Percentiles rank a stretch among this genome's conserved stretches.
Evolutionary conservation across 1,284 basidiomycete genomes (phyloP).

Genomic region (Ustilago hordei): DNA sequence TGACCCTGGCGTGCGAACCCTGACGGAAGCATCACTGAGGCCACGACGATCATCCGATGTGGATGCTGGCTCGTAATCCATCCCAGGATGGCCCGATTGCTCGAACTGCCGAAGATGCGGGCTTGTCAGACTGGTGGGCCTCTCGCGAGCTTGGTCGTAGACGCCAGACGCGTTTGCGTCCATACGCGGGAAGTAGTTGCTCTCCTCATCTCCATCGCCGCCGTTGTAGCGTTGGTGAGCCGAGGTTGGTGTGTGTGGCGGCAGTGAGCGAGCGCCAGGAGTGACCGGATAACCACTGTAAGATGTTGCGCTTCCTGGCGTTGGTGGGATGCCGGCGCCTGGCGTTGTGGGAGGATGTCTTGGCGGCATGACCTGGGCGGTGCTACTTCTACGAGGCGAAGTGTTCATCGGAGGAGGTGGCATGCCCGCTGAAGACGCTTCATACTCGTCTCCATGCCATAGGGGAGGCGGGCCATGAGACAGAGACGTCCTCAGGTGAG

Average conservation of each 20-base stretch:
- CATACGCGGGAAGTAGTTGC: slow-evolving; percentile 43
- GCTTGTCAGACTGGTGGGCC: slow-evolving; percentile 28
- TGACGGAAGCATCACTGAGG: slow-evolving; percentile 3
- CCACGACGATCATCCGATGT: neutral
- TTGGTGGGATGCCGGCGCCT: slow-evolving; percentile 29
- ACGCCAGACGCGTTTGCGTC: neutral
- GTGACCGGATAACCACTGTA: slow-evolving; percentile 34
- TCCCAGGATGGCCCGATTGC: neutral
- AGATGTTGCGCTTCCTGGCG: slow-evolving; percentile 26
- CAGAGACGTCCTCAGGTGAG: slow-evolving; percentile 13
- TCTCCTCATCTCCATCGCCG: slow-evolving; percentile 26
- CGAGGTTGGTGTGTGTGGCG: slow-evolving; percentile 26
- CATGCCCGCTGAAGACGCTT: slow-evolving; percentile 27
- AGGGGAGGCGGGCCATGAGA: neutral
- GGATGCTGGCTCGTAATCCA: slow-evolving; percentile 8
- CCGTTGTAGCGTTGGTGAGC: slow-evolving; percentile 8
- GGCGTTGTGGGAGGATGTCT: slow-evolving; percentile 23
- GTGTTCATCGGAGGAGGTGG: slow-evolving; percentile 31
- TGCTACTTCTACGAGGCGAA: slow-evolving; percentile 33
- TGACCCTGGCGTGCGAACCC: slow-evolving; percentile 24
- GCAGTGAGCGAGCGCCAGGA: slow-evolving; percentile 36
- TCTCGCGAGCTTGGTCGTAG: slow-evolving; percentile 13
- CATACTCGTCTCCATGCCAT: slow-evolving; percentile 27
- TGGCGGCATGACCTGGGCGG: slow-evolving; percentile 8
- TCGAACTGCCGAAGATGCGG: slow-evolving; percentile 28